These are phyloP conservation scores for Picochlorum sp. DNA, from an alignment of 139 green algal species.

Conservation along the genomic window DNA sequence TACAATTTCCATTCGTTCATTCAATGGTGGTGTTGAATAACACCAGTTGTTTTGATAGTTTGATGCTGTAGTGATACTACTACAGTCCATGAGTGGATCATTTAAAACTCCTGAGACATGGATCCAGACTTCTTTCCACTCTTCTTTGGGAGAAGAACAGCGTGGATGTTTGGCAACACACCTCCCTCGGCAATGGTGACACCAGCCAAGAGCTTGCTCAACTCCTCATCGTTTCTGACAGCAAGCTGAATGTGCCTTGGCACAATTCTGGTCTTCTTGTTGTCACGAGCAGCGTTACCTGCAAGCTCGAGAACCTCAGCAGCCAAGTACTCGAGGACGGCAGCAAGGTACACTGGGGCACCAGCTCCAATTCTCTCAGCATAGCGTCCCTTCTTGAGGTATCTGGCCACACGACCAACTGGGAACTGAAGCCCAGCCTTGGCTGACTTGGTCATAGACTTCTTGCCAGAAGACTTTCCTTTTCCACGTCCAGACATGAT, in stretches of 20 bases:
- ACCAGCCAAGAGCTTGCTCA: constrained; percentile 78
- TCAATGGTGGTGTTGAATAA: constrained; percentile 38
- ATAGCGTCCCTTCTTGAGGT: constrained; percentile 83
- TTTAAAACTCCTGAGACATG: constrained; percentile 17
- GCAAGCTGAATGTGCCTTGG: constrained; percentile 85
- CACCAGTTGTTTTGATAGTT: constrained; percentile 23
- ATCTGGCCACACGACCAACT: constrained; percentile 72
- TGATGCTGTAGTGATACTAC: neutral
- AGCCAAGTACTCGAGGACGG: constrained; percentile 78
- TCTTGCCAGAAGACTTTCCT: constrained; percentile 60
- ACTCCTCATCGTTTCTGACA: constrained; percentile 91
- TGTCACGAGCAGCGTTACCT: constrained; percentile 72
- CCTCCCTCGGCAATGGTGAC: constrained; percentile 74
- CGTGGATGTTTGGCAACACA: constrained; percentile 84
- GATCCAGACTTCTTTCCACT: constrained; percentile 56
- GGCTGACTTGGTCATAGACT: constrained; percentile 62
- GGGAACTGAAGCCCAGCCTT: constrained; percentile 90
- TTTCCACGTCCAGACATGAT: constrained; percentile 71
- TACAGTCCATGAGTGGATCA: neutral
- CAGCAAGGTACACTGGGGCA: constrained; percentile 57
- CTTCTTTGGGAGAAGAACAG: constrained; percentile 82
- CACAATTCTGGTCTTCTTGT: constrained; percentile 89
- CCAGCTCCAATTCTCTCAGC: constrained; percentile 42
- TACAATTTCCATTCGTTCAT: no score
- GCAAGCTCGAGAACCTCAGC: constrained; percentile 52